Base-by-base conservation (phyloP, 176 grass and related monocot genomes). In the Carex littledalei region DNA sequence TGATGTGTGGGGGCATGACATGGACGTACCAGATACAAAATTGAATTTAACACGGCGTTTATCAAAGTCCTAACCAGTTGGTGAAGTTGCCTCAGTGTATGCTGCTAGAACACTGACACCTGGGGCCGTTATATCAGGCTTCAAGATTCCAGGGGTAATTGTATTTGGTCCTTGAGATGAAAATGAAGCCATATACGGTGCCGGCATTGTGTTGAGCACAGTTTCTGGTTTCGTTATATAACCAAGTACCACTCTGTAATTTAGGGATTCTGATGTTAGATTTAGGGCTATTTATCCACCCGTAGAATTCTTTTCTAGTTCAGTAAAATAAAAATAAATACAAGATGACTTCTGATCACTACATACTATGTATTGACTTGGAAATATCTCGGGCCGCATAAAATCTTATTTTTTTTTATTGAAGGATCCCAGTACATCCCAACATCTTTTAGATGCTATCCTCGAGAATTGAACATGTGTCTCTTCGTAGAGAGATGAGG, bases 1-100 rank as follows among this genome's bases (percentile, higher is more conserved):
- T 4, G 94, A 85, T 0, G 92, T 82, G 62, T 94, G 94, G 67
- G 90, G 94, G 83, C 90, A 94, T 39, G 94, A 90, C 94, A 97
- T 97, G 63, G 94, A 94, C 13, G 94, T 97, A 49, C 91, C 89
- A 17, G 91, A 92, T 0, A 22, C 29, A 3, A 69, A 3, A 65
- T 86, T 89, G 86, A 91, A 97, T 39, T 76, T 14, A 15, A 90
- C 88, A 11, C 94, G 88, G 7, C 35, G 80, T 79, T 13, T 24
- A 69, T 97, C 91, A 15, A 69, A 88, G 6, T 26, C 41, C 0
- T 8, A 45, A 10, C 12, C 65, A 1, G 88, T 67, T 0, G 91
- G 94, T n/a, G 81, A 3, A 20, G 35, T 12, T 9, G 62, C 78
- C 55, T 34, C 86, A 9, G 52, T 86, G 69, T 81, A 97, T 62